Conservation (phyloP, 2,329 filamentous ascomycete genomes). For the Nigrospora sphaerica region DNA sequence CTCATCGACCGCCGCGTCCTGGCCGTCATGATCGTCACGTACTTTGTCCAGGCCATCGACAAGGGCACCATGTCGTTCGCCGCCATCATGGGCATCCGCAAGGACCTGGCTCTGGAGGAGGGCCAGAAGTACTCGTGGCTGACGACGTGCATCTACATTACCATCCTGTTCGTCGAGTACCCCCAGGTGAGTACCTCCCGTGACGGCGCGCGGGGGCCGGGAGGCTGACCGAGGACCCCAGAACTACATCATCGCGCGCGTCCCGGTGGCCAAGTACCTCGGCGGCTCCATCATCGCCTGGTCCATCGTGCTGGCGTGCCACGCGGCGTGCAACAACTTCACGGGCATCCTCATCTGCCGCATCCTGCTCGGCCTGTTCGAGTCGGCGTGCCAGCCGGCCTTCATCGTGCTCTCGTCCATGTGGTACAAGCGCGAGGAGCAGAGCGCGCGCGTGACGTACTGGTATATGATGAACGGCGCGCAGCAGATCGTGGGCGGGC, state of each 20-base stretch:
- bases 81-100: constrained; percentile 54
- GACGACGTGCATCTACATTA: constrained; percentile 68
- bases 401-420: constrained; percentile 62
- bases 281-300: constrained; percentile 57
- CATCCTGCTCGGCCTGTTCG: constrained; percentile 63
- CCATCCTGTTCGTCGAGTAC: constrained; percentile 64
- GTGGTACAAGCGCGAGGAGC: constrained; percentile 67
- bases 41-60: constrained; percentile 65
- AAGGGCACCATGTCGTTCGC: constrained; percentile 61
- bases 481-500: constrained; percentile 65
- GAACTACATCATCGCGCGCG: constrained; percentile 49
- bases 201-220: background rate
- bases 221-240: constrained; percentile 4
- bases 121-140: constrained; percentile 60
- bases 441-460: constrained; percentile 58
- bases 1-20: constrained; percentile 64
- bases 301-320: constrained; percentile 53
- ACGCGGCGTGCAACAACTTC: constrained; percentile 56
- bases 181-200: constrained; percentile 38
- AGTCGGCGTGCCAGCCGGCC: constrained; percentile 61
- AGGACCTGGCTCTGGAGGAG: constrained; percentile 38
- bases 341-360: constrained; percentile 51
- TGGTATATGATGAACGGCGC: constrained; percentile 76
- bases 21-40: constrained; percentile 64
- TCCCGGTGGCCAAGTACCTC: constrained; percentile 63